Base-by-base conservation (phyloP, 1,284 basidiomycete genomes). In the Cutaneotrichosporon curvatum region DNA sequence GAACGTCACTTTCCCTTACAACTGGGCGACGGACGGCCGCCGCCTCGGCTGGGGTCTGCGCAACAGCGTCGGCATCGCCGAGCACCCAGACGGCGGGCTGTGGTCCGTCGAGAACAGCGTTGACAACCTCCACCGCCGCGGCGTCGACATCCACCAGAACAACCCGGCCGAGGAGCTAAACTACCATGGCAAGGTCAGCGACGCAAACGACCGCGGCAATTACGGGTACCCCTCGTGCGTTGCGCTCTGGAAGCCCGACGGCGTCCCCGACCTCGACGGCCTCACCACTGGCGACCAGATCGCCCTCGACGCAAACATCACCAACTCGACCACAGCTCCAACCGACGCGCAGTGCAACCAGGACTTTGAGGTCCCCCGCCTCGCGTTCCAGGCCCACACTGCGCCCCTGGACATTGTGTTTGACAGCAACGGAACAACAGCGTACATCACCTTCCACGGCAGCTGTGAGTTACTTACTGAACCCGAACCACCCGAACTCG, bases 101-200 rank as follows among this genome's bases (percentile, higher is more conserved):
- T 52, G 43, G 43, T 35, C 35, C 6, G 50, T 52, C 15, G 50
- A 52, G 40, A 52, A 52, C 43, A 38, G 35, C 14, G 50, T 45
- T 15, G 50, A 51, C 43, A 37, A 45, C 30, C 23, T 51, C n/a
- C 3, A 4, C 4, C 45, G 50, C 35, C 22, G 14, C 7, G 39
- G 39, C 5, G 18, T 15, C 7, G 46, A 52, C 32, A 48, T 52
- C 15, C 46, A 52, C 28, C 41, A 38, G 22, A 40, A 48, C 25
- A 52, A 52, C 30, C 50, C 50, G 1, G 50, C 19, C 31, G 50
- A 52, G 40, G 46, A 52, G 36, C 43, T 52, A 30, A 52, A 52
- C 33, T 52, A 36, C 43, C 50, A 48, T 40, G 50, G 50, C 33
- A 30, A 19, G 10, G 25, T 43, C 0, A 35, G 15, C 0, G 21